Evolutionary conservation across 1,139 yeast species (phyloP).

Genomic region (Suhomyces terraborum): DNA sequence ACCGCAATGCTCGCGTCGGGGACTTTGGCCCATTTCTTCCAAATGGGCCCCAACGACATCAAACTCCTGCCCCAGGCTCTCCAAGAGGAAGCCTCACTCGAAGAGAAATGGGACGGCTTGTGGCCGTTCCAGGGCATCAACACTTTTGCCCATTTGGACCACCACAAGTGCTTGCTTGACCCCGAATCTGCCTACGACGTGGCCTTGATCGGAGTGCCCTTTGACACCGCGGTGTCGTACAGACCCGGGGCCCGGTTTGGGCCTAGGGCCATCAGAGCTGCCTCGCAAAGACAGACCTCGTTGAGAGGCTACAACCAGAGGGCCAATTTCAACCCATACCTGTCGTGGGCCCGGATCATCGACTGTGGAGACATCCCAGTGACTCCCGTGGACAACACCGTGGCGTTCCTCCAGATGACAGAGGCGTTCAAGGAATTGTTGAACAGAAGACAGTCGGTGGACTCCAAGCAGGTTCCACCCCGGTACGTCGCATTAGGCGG

Average conservation of each 20-base stretch:
- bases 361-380: conserved; percentile 87
- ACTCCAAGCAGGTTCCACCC: conserved; percentile 42
- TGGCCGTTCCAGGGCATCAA: conserved; percentile 74
- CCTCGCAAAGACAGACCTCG: conserved; percentile 70
- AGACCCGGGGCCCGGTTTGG: conserved; percentile 82
- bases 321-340: conserved; percentile 65
- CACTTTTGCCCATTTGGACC: conserved; percentile 73
- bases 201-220: conserved; percentile 74
- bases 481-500: conserved; percentile 73
- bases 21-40: conserved; percentile 1
- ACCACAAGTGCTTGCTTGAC: conserved; percentile 56
- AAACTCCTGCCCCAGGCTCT: no score
- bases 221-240: conserved; percentile 74
- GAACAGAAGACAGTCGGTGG: conserved; percentile 28
- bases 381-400: conserved; percentile 70
- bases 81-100: conserved; percentile 26
- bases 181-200: conserved; percentile 55
- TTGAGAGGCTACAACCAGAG: conserved; percentile 69
- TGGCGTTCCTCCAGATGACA: conserved; percentile 74
- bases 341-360: conserved; percentile 63
- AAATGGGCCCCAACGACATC: conserved; percentile 7
- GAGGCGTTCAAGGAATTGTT: conserved; percentile 63
- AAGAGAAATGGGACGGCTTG: conserved; percentile 60
- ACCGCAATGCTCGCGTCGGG: conserved; percentile 4
- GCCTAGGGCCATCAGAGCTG: conserved; percentile 71